Conservation (phyloP, 23 red algal genomes). For the Chondrus crispus region DNA sequence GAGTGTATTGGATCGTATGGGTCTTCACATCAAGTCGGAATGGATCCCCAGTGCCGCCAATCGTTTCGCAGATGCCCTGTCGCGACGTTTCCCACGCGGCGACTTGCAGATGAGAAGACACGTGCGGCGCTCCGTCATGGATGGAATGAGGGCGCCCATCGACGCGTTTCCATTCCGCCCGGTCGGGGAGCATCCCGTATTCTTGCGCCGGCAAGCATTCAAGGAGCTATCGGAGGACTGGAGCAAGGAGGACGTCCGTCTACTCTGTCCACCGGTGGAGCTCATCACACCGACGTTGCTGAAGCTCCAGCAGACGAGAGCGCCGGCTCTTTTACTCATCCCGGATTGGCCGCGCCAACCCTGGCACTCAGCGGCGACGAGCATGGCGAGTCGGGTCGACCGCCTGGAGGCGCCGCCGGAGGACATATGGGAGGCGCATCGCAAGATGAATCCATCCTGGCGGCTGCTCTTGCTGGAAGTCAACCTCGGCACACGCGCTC, state of each 20-base stretch:
- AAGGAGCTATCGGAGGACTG: not conserved
- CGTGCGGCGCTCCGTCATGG: not conserved
- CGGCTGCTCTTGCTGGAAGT: not conserved
- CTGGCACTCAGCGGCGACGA: not conserved
- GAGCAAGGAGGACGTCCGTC: not conserved
- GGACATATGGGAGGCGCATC: not conserved
- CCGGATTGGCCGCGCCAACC: not conserved
- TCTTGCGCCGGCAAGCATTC: not conserved
- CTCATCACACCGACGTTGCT: not conserved
- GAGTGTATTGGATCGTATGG: not conserved
- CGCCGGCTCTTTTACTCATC: not conserved
- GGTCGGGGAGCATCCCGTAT: not conserved
- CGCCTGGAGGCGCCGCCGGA: not conserved
- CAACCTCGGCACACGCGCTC: not conserved
- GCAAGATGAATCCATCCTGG: not conserved
- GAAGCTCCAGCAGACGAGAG: not conserved
- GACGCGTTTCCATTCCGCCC: not conserved
- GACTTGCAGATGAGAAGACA: not conserved
- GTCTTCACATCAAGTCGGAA: not conserved
- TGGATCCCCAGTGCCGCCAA: not conserved
- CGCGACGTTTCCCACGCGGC: not conserved
- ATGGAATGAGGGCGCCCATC: not conserved
- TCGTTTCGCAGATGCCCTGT: not conserved
- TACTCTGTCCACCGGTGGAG: not conserved
- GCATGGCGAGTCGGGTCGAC: not conserved